These are phyloP conservation scores for Calonectria hongkongensis DNA, from an alignment of 2,329 filamentous ascomycete species.

Conservation along the genomic window DNA sequence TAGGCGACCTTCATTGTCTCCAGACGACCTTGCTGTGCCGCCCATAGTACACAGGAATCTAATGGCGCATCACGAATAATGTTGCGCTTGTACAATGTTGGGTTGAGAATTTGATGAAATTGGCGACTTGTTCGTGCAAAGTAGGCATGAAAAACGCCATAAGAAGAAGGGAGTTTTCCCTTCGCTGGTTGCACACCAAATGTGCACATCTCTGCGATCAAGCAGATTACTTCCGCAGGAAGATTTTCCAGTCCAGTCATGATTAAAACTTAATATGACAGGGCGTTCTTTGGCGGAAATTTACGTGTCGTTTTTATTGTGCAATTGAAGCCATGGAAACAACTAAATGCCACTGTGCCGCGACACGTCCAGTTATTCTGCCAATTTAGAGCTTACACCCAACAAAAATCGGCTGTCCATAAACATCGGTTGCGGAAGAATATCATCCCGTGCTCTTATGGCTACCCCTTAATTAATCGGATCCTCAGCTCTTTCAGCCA, in stretches of 20 bases:
- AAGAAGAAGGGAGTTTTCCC: constrained; percentile 25
- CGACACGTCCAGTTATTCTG: background rate
- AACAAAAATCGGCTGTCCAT: background rate
- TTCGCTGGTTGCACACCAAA: constrained; percentile 1
- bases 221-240: constrained; percentile 28
- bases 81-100: constrained; percentile 27
- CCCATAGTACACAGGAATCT: constrained; percentile 33
- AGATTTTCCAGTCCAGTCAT: constrained; percentile 26
- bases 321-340: background rate
- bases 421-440: constrained; percentile 7
- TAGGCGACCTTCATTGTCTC: constrained; percentile 36
- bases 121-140: constrained; percentile 36
- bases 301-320: background rate
- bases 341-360: background rate
- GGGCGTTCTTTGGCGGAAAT: background rate
- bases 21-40: constrained; percentile 32
- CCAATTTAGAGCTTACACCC: background rate
- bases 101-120: constrained; percentile 38
- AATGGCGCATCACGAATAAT: constrained; percentile 1
- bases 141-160: constrained; percentile 24
- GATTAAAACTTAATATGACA: background rate
- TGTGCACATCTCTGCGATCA: constrained; percentile 29
- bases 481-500: background rate
- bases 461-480: constrained; percentile 3
- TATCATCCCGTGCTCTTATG: background rate